These are phyloP conservation scores for Cladosporium sp. DNA, from an alignment of 2,329 filamentous ascomycete genomes.

Conservation along the genomic window DNA sequence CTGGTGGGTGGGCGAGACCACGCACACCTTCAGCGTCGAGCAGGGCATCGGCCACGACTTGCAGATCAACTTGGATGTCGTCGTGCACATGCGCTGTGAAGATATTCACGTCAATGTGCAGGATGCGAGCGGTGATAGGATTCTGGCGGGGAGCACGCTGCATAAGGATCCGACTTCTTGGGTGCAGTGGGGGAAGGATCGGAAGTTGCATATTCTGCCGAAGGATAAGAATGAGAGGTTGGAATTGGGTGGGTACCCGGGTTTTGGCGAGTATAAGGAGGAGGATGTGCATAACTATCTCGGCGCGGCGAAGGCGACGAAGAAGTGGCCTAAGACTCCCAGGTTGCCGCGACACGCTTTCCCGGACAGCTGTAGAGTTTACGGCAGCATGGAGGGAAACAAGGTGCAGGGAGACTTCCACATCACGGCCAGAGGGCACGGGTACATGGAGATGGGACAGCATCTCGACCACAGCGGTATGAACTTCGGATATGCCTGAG, in stretches of 20 bases:
- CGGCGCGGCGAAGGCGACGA: conserved; percentile 62
- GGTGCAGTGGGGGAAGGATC: conserved; percentile 72
- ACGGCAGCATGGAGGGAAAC: conserved; percentile 84
- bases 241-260: conserved; percentile 34
- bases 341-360: conserved; percentile 46
- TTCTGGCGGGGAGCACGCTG: conserved; percentile 73
- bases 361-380: conserved; percentile 80
- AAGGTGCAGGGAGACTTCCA: conserved; percentile 98
- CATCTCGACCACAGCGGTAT: conserved; percentile 79
- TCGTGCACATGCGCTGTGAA: conserved; percentile 80
- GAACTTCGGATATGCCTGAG: neutral
- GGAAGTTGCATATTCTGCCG: conserved; percentile 53
- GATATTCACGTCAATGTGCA: conserved; percentile 96
- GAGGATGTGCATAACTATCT: conserved; percentile 92
- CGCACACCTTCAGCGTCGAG: conserved; percentile 89
- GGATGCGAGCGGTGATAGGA: conserved; percentile 88
- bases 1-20: conserved; percentile 82
- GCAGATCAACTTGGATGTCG: conserved; percentile 94
- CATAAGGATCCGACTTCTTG: conserved; percentile 75
- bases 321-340: conserved; percentile 70
- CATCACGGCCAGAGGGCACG: conserved; percentile 90
- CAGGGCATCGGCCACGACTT: conserved; percentile 82
- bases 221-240: conserved; percentile 56
- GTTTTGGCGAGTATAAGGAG: conserved; percentile 56
- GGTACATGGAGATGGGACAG: conserved; percentile 75